Conservation (phyloP, 768 basidiomycete species). For the Termitomyces sp. region DNA sequence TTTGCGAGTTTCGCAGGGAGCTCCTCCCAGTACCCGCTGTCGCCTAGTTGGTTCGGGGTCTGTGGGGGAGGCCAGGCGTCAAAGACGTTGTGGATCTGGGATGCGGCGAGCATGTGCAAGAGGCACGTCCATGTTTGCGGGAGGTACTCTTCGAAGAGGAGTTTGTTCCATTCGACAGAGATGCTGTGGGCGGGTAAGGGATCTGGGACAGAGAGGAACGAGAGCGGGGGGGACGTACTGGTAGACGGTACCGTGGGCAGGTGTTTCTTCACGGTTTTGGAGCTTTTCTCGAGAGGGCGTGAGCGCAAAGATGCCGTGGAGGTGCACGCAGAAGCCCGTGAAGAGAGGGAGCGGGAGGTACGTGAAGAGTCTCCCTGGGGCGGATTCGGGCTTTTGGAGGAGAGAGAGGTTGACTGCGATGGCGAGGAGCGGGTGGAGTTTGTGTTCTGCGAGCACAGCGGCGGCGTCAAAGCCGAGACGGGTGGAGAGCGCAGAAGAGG, state of each 20-base stretch:
- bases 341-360: slow-evolving; percentile 42
- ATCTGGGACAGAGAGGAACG: not conserved
- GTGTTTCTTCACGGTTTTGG: slow-evolving; percentile 33
- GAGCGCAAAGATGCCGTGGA: slow-evolving; percentile 44
- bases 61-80: slow-evolving; percentile 35
- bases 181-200: slow-evolving; percentile 23
- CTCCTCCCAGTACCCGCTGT: slow-evolving; percentile 32
- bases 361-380: slow-evolving; percentile 39
- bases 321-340: slow-evolving; percentile 39
- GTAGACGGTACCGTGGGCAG: slow-evolving; percentile 32
- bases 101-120: slow-evolving; percentile 24
- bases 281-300: slow-evolving; percentile 40
- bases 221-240: slow-evolving; percentile 24
- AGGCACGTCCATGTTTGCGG: slow-evolving; percentile 37
- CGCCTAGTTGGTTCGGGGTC: slow-evolving; percentile 26
- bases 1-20: slow-evolving; percentile 26
- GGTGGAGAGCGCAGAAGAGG: slow-evolving; percentile 20
- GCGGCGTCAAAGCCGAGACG: slow-evolving; percentile 21
- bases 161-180: slow-evolving; percentile 42
- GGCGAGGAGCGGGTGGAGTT: slow-evolving; percentile 34
- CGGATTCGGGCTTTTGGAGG: not conserved
- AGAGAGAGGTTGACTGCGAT: slow-evolving; percentile 29
- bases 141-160: slow-evolving; percentile 40
- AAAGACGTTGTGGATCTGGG: slow-evolving; percentile 25
- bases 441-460: slow-evolving; percentile 28